These are phyloP conservation scores for Phytophthora aleatoria DNA, from an alignment of 352 stramenopile species.

Conservation along the genomic window DNA sequence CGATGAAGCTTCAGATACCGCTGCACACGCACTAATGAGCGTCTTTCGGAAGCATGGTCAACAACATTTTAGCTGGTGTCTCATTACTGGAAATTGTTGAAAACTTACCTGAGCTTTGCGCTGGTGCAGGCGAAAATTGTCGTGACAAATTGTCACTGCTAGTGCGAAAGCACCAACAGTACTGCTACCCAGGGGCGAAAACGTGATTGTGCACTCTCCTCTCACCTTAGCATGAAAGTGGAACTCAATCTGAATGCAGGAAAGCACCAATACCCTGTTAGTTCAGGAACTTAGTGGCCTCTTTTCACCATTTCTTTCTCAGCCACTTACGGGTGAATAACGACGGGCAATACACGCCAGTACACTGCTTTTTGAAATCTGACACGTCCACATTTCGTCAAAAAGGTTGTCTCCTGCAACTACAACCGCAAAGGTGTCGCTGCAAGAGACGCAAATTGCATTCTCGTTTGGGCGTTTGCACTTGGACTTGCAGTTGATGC, in stretches of 20 bases:
- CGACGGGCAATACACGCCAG: conserved; percentile 14
- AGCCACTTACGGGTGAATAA: conserved; percentile 24
- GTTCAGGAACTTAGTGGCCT: not conserved
- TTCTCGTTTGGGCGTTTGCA: not conserved
- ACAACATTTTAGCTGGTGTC: not conserved
- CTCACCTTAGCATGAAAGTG: conserved; percentile 10
- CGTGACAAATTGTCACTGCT: conserved; percentile 6
- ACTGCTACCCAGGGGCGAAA: conserved; percentile 1
- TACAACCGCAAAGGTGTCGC: conserved; percentile 4
- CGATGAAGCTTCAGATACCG: not conserved
- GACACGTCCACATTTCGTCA: conserved; percentile 5
- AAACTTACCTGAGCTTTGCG: conserved; percentile 22
- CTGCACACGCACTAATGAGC: conserved; percentile 4
- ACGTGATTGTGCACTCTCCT: conserved; percentile 7
- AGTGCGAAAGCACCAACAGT: conserved; percentile 3
- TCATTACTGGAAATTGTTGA: not conserved
- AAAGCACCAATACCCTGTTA: not conserved
- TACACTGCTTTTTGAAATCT: not conserved
- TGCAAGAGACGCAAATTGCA: not conserved
- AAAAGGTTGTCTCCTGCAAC: not conserved
- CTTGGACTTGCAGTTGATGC: conserved; percentile 4
- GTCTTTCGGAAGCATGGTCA: not conserved
- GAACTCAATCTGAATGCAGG: conserved; percentile 20
- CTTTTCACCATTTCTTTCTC: too few relatives aligned
- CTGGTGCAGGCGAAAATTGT: conserved; percentile 21